Percentiles rank a stretch among this genome's conserved stretches.
phyloP scores from a whole-genome alignment of 2,329 filamentous ascomycete species.

The Aspergillus melleus region DNA sequence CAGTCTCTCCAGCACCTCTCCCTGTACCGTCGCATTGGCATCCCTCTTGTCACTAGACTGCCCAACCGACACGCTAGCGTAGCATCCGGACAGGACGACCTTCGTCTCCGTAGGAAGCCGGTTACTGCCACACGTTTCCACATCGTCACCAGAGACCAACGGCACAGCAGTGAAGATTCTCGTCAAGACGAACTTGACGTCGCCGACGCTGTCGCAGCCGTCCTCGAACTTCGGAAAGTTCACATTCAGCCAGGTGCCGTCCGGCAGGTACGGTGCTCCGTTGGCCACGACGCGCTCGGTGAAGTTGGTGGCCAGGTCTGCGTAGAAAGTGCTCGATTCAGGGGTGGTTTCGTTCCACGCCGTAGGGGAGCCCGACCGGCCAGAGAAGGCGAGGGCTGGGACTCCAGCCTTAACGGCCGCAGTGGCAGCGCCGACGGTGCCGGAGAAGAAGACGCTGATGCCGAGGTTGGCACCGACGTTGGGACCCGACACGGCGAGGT shows the following conservation, averaged over 20 bases:
- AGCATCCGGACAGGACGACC: slow-evolving; percentile 57
- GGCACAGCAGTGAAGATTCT: slow-evolving; percentile 55
- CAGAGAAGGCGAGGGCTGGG: slow-evolving; percentile 69
- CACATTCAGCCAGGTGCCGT: slow-evolving; percentile 64
- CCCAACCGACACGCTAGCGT: slow-evolving; percentile 64
- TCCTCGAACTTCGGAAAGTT: slow-evolving; percentile 60
- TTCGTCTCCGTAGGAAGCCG: slow-evolving; percentile 60
- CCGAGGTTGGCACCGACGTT: slow-evolving; percentile 63
- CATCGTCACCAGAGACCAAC: slow-evolving; percentile 48
- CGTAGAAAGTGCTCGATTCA: slow-evolving; percentile 60
- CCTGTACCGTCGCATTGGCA: slow-evolving; percentile 53
- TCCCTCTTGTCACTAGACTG: slow-evolving; percentile 62
- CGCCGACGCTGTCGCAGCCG: slow-evolving; percentile 52
- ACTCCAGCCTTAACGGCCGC: slow-evolving; percentile 58
- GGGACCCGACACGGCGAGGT: slow-evolving; percentile 65
- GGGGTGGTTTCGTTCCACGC: slow-evolving; percentile 54
- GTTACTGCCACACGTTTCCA: slow-evolving; percentile 55
- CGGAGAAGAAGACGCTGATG: slow-evolving; percentile 58
- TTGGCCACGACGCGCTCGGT: slow-evolving; percentile 56
- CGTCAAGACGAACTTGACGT: slow-evolving; percentile 66
- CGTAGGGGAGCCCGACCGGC: slow-evolving; percentile 50
- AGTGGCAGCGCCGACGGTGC: slow-evolving; percentile 66
- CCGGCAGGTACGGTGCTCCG: slow-evolving; percentile 64
- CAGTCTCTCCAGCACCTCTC: slow-evolving; percentile 53
- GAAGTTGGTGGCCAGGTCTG: slow-evolving; percentile 60